Conservation (phyloP, 768 basidiomycete species). For the Boletus rufocinnamomeus region DNA sequence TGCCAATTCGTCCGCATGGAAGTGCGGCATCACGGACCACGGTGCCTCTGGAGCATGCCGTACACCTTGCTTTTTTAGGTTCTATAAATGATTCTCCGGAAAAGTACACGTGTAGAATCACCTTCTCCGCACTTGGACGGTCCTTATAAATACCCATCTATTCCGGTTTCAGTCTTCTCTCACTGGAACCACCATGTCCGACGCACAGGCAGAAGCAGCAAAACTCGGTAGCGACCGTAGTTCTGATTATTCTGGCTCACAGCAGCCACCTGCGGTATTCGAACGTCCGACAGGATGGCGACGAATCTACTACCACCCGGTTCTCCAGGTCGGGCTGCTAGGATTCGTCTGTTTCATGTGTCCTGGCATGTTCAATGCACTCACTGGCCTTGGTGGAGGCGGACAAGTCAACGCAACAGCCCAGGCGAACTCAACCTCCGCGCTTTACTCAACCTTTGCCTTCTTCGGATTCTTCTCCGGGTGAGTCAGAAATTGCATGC, state of each 20-base stretch:
- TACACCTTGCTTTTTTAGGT: background rate
- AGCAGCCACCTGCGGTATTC: constrained; percentile 33
- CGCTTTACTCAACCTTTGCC: constrained; percentile 66
- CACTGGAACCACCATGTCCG: constrained; percentile 20
- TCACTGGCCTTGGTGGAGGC: constrained; percentile 79
- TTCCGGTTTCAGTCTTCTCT: background rate
- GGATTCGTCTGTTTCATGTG: constrained; percentile 66
- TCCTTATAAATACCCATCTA: constrained; percentile 5
- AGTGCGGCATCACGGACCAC: no score
- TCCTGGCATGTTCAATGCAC: constrained; percentile 74
- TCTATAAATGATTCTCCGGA: background rate
- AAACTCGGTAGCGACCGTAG: constrained; percentile 20
- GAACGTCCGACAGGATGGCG: constrained; percentile 53
- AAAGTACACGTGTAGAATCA: background rate
- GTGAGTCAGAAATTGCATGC: constrained; percentile 37
- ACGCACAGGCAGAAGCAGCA: constrained; percentile 15
- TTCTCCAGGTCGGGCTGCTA: constrained; percentile 47
- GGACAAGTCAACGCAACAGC: constrained; percentile 68
- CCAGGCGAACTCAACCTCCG: constrained; percentile 67
- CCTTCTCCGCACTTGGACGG: background rate
- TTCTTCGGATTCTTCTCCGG: constrained; percentile 69
- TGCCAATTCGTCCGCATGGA: background rate
- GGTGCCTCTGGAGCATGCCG: background rate
- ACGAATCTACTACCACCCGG: constrained; percentile 57
- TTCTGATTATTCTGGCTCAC: constrained; percentile 25